Base-by-base conservation (phyloP, 352 stramenopile species). In the Phytopythium litorale region DNA sequence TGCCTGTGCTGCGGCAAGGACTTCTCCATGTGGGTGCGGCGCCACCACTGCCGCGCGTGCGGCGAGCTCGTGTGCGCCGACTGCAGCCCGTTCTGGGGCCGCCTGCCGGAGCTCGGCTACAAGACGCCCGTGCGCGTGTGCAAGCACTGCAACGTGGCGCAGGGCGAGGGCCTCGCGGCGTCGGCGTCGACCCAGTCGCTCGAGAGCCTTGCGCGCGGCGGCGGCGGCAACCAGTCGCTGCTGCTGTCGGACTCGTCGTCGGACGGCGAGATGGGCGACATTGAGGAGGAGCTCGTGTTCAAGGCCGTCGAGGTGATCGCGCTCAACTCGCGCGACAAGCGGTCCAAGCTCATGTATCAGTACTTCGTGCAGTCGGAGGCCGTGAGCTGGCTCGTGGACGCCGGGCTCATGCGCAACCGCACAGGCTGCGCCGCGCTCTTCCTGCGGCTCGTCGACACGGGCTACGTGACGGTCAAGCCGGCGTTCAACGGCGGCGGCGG, bases 361-460 rank as follows among this genome's bases (percentile, higher is more conserved):
- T 91, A 91, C 69, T 94, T 94, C 56, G 79, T 92, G 56, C 81
- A 92, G 65, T 92, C 83, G 16, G 85, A 94, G 55, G 83, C 85
- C 18, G 81, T 94, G 60, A 92, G 77, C 64, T 94, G 85, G 83
- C 79, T 94, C 42, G 73, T 85, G 56, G 85, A 94, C 57, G 78
- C 75, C 33, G 73, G 73, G 15, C 70, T 91, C 30, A 81, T 87
- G 66, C 68, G 72, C 51, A 91, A 75, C 59, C 83, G 85, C 60
- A 79, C 71, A 33, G 68, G 61, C 18, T 84, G 72, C 38, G 73
- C 68, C 0, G 72, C 76, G 50, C 64, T 92, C 9, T 92, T 94
- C 63, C 60, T 75, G 49, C 78, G 78, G 6, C 63, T 94, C n/a
- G 70, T 91, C 15, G 75, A 88, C 37, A 81, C 87, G 38, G 76